Conservation (phyloP, 2,329 filamentous ascomycete genomes). For the Madurella mycetomatis region DNA sequence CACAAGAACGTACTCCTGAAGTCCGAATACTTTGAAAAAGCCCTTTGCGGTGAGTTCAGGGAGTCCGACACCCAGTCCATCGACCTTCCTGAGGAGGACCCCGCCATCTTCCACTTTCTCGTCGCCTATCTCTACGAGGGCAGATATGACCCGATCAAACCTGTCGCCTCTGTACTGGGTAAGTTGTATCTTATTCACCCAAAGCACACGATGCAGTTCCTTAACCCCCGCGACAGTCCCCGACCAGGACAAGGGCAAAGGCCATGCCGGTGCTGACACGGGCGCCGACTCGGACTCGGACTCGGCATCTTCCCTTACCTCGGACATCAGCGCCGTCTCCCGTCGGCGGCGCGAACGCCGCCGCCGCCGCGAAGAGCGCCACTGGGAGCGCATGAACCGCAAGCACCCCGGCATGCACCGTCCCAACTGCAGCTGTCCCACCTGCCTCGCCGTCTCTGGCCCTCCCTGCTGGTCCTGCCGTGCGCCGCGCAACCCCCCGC, state of each 20-base stretch:
- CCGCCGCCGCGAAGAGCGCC: conserved; percentile 33
- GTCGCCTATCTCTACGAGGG: conserved; percentile 49
- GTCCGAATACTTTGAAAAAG: conserved; percentile 46
- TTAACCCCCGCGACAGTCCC: conserved; percentile 16
- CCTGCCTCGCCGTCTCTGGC: conserved; percentile 33
- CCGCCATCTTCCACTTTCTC: conserved; percentile 48
- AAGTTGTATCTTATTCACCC: conserved; percentile 14
- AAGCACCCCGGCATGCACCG: conserved; percentile 44
- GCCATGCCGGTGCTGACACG: conserved; percentile 27
- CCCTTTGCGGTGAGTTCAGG: conserved; percentile 44
- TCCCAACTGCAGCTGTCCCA: conserved; percentile 40
- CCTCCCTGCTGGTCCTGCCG: conserved; percentile 41
- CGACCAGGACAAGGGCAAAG: conserved; percentile 43
- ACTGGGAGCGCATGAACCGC: conserved; percentile 36
- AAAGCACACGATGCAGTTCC: not conserved
- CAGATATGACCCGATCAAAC: conserved; percentile 42
- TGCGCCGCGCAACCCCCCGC: conserved; percentile 32
- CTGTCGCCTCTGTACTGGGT: conserved; percentile 40
- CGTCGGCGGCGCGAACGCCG: conserved; percentile 32
- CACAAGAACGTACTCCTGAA: conserved; percentile 44
- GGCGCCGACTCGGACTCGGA: conserved; percentile 34
- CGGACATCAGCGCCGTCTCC: conserved; percentile 36
- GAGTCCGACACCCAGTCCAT: conserved; percentile 44
- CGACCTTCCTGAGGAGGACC: conserved; percentile 48
- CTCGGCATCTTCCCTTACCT: conserved; percentile 30